phyloP scores from a whole-genome alignment of 306 rosid species.

The Dicorynia guianensis region DNA sequence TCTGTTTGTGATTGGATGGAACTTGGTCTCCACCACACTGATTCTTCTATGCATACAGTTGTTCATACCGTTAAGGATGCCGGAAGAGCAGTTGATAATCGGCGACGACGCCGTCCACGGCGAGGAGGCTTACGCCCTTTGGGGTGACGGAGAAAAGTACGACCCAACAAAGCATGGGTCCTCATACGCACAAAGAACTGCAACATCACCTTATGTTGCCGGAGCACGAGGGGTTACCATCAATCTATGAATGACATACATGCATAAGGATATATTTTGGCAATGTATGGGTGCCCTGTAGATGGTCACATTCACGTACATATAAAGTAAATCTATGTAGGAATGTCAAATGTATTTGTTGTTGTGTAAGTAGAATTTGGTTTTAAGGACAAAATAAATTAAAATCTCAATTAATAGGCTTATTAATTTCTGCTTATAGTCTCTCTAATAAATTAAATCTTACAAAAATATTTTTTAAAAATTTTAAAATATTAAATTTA shows the following conservation, averaged over 20 bases:
- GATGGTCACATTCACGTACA: neutral
- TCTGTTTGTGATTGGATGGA: conserved; percentile 76
- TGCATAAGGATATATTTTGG: neutral
- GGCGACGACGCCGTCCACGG: conserved; percentile 99
- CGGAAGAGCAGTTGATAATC: conserved; percentile 76
- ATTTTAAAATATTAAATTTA: too few relatives aligned
- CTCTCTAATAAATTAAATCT: neutral
- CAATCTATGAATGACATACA: conserved; percentile 47
- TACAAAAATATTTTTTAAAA: too few relatives aligned
- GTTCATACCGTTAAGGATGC: conserved; percentile 86
- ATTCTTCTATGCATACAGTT: conserved; percentile 69
- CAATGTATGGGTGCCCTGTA: neutral
- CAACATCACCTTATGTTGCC: conserved; percentile 71
- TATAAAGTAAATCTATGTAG: conserved; percentile 24
- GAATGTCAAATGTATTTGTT: too few relatives aligned
- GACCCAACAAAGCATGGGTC: conserved; percentile 84
- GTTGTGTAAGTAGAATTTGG: conserved; percentile 45
- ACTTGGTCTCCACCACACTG: conserved; percentile 80
- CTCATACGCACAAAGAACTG: conserved; percentile 25
- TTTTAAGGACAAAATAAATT: neutral
- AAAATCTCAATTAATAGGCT: conserved; percentile 3
- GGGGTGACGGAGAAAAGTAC: conserved; percentile 97
- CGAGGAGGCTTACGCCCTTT: conserved; percentile 95
- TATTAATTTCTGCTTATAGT: neutral
- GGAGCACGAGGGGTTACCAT: conserved; percentile 96